Percentiles rank a stretch among this genome's conserved stretches.
Conservation (phyloP, 179 eudicot species). For the Carnegiea gigantea region DNA sequence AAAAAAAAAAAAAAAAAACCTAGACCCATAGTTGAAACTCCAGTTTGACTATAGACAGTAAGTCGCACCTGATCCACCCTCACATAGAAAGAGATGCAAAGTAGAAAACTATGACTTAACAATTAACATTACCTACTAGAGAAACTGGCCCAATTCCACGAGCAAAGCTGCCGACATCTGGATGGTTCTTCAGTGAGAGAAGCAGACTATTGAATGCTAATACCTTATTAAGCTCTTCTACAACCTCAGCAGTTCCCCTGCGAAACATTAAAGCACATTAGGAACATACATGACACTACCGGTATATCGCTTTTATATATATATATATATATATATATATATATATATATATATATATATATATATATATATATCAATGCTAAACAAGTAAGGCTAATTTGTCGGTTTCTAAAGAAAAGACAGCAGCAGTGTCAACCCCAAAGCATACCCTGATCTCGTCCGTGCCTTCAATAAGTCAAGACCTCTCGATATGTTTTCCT, state of each 20-base stretch:
- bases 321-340: neutral
- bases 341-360: neutral
- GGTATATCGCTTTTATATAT: conserved; percentile 10
- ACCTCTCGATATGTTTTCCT: conserved; percentile 71
- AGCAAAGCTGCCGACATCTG: conserved; percentile 75
- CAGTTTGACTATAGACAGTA: neutral
- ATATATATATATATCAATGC: neutral
- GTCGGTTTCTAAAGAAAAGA: conserved; percentile 3
- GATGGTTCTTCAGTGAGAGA: conserved; percentile 62
- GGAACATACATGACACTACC: conserved; percentile 1
- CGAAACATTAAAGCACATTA: conserved; percentile 25
- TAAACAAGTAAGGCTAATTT: neutral
- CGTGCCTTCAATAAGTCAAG: conserved; percentile 63
- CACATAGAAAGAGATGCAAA: neutral
- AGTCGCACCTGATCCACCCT: neutral
- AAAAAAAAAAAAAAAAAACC: too few relatives aligned
- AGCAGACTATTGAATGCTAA: conserved; percentile 60
- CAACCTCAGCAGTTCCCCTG: conserved; percentile 57
- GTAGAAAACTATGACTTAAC: conserved; percentile 10
- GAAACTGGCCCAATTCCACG: conserved; percentile 81
- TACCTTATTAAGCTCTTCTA: conserved; percentile 74
- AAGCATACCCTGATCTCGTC: conserved; percentile 60
- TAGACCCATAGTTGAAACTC: neutral
- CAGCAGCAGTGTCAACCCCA: conserved; percentile 8
- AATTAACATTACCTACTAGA: conserved; percentile 54